Conservation (phyloP, 2,329 filamentous ascomycete genomes). For the Fusarium sterilihyphosum region DNA sequence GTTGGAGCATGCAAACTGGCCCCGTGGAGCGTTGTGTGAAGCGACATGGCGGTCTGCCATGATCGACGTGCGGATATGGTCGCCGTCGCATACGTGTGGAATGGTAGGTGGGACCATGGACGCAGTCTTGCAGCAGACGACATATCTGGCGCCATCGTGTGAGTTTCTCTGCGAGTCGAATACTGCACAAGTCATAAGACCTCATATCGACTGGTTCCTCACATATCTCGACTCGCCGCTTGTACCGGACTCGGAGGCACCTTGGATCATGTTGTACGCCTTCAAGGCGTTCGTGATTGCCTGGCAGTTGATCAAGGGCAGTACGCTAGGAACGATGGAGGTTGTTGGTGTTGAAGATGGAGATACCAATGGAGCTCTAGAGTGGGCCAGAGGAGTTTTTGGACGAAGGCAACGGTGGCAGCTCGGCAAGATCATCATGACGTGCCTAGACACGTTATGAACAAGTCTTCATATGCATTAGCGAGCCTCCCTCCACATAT, state of each 20-base stretch:
- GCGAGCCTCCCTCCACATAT: no score
- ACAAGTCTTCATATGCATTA: not conserved
- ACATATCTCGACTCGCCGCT: slow-evolving; percentile 46
- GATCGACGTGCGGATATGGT: slow-evolving; percentile 55
- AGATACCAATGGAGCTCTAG: not conserved
- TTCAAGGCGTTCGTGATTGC: slow-evolving; percentile 55
- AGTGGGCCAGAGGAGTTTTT: slow-evolving; percentile 7
- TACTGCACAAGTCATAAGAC: slow-evolving; percentile 45
- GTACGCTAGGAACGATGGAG: slow-evolving; percentile 45
- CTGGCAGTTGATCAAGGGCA: slow-evolving; percentile 49
- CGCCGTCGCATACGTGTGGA: slow-evolving; percentile 51
- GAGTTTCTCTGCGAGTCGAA: slow-evolving; percentile 47
- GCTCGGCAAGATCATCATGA: slow-evolving; percentile 8
- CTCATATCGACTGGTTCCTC: slow-evolving; percentile 53
- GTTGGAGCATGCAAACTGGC: not conserved
- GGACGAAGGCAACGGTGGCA: slow-evolving; percentile 10
- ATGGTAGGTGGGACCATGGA: slow-evolving; percentile 52
- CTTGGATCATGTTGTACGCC: slow-evolving; percentile 52
- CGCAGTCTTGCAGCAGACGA: slow-evolving; percentile 46
- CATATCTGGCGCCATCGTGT: slow-evolving; percentile 44
- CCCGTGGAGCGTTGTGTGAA: slow-evolving; percentile 37
- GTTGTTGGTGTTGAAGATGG: slow-evolving; percentile 7
- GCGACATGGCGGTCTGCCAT: slow-evolving; percentile 55
- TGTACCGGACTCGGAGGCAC: slow-evolving; percentile 45
- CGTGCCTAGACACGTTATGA: slow-evolving; percentile 9